These are phyloP conservation scores for Penicillium rolfsii DNA, from an alignment of 2,329 filamentous ascomycete genomes.

Conservation along the genomic window DNA sequence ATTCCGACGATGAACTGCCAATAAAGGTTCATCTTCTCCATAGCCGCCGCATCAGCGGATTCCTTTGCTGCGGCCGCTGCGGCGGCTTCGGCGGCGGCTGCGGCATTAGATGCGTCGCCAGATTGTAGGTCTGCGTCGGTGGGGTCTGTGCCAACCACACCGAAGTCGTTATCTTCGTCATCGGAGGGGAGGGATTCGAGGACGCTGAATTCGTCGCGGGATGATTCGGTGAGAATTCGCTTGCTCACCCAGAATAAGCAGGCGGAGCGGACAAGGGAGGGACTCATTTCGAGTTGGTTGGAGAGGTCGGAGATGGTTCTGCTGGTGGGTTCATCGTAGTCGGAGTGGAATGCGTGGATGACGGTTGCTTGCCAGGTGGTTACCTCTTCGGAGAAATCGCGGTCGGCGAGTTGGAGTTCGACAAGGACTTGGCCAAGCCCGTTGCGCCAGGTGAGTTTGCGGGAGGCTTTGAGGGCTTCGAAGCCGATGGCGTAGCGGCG, in stretches of 20 bases:
- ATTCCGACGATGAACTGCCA: slow-evolving; percentile 93
- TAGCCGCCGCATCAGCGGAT: slow-evolving; percentile 60
- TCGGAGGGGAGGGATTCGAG: slow-evolving; percentile 56
- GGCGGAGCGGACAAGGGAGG: slow-evolving; percentile 60
- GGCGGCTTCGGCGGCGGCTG: slow-evolving; percentile 46
- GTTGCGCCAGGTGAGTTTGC: slow-evolving; percentile 87
- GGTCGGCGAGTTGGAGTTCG: slow-evolving; percentile 80
- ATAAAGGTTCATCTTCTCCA: slow-evolving; percentile 74
- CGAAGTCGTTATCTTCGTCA: slow-evolving; percentile 26
- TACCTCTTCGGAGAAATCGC: slow-evolving; percentile 69
- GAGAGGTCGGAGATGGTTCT: slow-evolving; percentile 51
- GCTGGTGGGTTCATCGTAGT: slow-evolving; percentile 38
- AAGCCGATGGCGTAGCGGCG: slow-evolving; percentile 74
- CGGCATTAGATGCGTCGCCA: slow-evolving; percentile 36
- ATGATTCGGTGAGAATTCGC: slow-evolving; percentile 52
- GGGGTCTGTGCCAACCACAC: slow-evolving; percentile 25
- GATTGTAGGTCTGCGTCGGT: slow-evolving; percentile 28
- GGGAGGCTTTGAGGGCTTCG: slow-evolving; percentile 75
- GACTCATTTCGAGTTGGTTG: slow-evolving; percentile 58
- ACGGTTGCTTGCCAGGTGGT: slow-evolving; percentile 87
- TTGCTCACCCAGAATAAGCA: slow-evolving; percentile 67
- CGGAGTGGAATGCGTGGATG: slow-evolving; percentile 76
- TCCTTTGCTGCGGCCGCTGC: slow-evolving; percentile 49
- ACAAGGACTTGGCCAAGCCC: slow-evolving; percentile 79
- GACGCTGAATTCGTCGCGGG: slow-evolving; percentile 59